These are phyloP conservation scores for Panus rudis DNA, from an alignment of 768 basidiomycete species.

Conservation along the genomic window DNA sequence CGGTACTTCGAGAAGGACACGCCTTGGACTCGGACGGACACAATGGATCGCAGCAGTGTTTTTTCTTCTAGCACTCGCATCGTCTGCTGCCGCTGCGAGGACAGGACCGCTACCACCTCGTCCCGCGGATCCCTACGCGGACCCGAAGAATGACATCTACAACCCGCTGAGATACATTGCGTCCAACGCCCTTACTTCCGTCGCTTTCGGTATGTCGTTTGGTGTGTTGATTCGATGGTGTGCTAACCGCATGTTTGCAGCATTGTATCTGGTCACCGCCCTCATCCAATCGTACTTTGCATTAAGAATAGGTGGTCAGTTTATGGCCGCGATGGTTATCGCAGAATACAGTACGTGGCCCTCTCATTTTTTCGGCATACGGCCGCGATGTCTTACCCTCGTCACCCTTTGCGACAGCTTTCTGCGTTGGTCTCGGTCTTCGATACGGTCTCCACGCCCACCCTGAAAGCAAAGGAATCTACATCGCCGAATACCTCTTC, in stretches of 20 bases:
- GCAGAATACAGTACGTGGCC: constrained; percentile 45
- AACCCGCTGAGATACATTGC: constrained; percentile 53
- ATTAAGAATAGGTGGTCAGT: constrained; percentile 40
- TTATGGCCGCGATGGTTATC: constrained; percentile 55
- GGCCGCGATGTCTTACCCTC: background rate
- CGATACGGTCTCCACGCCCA: constrained; percentile 48
- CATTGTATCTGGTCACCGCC: constrained; percentile 21
- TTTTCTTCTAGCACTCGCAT: too few species aligned
- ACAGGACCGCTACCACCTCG: background rate
- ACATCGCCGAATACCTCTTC: constrained; percentile 52
- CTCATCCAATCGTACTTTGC: constrained; percentile 37
- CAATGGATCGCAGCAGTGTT: too few species aligned
- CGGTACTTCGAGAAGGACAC: too few species aligned
- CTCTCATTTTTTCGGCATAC: background rate
- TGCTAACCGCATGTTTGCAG: constrained; percentile 7
- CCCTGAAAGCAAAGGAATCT: constrained; percentile 46
- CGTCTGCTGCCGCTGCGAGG: too few species aligned
- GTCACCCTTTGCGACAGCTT: constrained; percentile 31
- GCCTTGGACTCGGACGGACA: too few species aligned
- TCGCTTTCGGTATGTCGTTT: constrained; percentile 38
- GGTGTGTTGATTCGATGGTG: constrained; percentile 2
- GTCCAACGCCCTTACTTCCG: constrained; percentile 41
- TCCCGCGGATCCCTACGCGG: constrained; percentile 34
- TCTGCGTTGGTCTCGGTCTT: constrained; percentile 45
- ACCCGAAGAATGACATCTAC: constrained; percentile 45